phyloP scores from a whole-genome alignment of 345 rosid species.

The Euphorbia lathyris region DNA sequence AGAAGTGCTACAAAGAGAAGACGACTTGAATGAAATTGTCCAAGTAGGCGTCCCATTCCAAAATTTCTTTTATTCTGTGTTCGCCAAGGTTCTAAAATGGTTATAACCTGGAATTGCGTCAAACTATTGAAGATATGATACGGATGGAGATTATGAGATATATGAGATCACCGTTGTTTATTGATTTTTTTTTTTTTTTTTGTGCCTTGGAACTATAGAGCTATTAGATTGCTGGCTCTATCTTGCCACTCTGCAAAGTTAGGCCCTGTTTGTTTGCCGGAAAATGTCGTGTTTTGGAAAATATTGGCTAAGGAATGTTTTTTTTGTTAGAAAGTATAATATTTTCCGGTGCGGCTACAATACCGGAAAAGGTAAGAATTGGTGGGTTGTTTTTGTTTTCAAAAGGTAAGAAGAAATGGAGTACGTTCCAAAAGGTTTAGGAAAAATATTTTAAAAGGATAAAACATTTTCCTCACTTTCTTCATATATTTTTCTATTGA shows the following conservation, averaged over 20 bases:
- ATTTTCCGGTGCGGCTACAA: no score
- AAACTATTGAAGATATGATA: not conserved
- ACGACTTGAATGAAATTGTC: slow-evolving; percentile 98
- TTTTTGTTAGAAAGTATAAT: no score
- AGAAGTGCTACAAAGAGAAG: slow-evolving; percentile 99
- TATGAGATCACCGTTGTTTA: not conserved
- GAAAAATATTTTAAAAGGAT: no score
- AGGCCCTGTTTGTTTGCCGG: no score
- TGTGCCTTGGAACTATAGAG: not conserved
- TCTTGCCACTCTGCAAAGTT: not conserved
- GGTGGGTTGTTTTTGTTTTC: no score
- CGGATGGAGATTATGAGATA: slow-evolving; percentile 8
- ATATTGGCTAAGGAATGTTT: no score
- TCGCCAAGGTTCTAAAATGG: not conserved
- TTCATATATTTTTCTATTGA: no score
- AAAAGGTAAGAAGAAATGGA: no score
- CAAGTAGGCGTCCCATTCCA: slow-evolving; percentile 48
- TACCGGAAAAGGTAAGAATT: no score
- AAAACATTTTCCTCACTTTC: no score
- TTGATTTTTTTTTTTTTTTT: not conserved
- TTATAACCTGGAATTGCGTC: not conserved
- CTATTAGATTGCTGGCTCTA: not conserved
- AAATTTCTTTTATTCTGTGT: not conserved
- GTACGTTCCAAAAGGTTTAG: no score
- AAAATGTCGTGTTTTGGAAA: no score